A percentile compares a stretch with the other conserved stretches of the same genome.
Conservation (phyloP, 257 asterid genomes). For the Scutellaria baicalensis region DNA sequence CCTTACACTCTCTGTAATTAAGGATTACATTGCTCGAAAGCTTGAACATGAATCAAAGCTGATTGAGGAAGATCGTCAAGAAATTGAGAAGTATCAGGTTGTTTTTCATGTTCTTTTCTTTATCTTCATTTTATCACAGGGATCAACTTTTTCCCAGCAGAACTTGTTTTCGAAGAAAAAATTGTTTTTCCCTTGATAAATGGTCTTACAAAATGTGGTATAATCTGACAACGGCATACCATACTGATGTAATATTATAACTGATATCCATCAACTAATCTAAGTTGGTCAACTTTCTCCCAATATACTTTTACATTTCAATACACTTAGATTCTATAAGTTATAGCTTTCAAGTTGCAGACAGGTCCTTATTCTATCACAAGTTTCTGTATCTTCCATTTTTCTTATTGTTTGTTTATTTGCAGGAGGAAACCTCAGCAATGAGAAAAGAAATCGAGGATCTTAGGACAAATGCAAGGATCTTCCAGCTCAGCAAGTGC, state of each 20-base stretch:
- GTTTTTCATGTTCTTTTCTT: slow-evolving; percentile 9
- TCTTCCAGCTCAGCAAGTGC: slow-evolving; percentile 97
- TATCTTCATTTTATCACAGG: neutral
- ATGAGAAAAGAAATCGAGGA: slow-evolving; percentile 94
- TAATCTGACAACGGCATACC: neutral
- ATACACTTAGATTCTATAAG: neutral
- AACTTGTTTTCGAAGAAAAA: neutral
- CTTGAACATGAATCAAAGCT: slow-evolving; percentile 85
- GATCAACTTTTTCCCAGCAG: neutral
- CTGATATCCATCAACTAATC: neutral
- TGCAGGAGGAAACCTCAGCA: slow-evolving; percentile 74
- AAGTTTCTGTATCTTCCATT: too few species aligned
- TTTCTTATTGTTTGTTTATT: neutral
- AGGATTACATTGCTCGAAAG: slow-evolving; percentile 89
- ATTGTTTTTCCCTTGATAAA: neutral
- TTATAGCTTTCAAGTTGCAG: neutral
- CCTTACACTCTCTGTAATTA: slow-evolving; percentile 84
- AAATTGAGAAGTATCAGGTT: slow-evolving; percentile 92
- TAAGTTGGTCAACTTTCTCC: neutral
- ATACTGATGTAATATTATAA: neutral
- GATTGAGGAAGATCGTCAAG: slow-evolving; percentile 81
- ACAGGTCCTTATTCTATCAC: neutral
- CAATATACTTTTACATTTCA: neutral
- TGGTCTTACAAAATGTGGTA: neutral
- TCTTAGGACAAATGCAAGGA: slow-evolving; percentile 87